Evolutionary conservation across 306 rosid genomes (phyloP), one percentile per base, ranked within the genome.

Genomic region (Purshia tridentata): DNA sequence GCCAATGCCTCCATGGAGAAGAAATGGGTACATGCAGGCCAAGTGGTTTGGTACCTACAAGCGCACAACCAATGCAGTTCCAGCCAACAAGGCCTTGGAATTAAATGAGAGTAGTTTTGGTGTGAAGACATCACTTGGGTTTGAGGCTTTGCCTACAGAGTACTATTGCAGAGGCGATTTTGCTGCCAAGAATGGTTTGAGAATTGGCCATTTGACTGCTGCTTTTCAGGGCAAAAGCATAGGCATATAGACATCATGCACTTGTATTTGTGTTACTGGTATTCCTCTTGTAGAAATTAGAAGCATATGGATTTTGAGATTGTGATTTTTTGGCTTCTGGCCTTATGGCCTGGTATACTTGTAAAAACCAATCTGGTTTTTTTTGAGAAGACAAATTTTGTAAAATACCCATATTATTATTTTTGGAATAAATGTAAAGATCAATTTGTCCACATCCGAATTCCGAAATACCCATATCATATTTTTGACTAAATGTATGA

Each of bases 1-100:
- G 79, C 84, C 78, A 0, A 51, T 84, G 16, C 90, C 99, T 12
- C 99, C 97, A 6, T 91, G 99, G 99, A 88, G 99, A 48, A 88
- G 89, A 84, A 81, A 83, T 3, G 77, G 72, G n/a, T 90, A 90
- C 82, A 82, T 91, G 91, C 86, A 80, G 52, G 83, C 84, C 15
- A 94, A 88, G 82, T 94, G 99, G 99, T 88, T 87, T 45, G 72
- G 87, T 70, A 74, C 91, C 56, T 90, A 89, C 76, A 89, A 77
- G 65, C 51, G 99, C 56, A 91, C 96, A 20, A 84, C 89, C 0
- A 91, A 80, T 65, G 82, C 76, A 37, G 52, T 74, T 50, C 40
- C 88, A 59, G 61, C 76, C 1, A 66, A 29, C 35, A 29, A 77
- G 8, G 58, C 53, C 1, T 22, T 58, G 9, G 54, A 46, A 46